Conservation (phyloP, 2,329 filamentous ascomycete genomes). For the Sporothrix luriei region DNA sequence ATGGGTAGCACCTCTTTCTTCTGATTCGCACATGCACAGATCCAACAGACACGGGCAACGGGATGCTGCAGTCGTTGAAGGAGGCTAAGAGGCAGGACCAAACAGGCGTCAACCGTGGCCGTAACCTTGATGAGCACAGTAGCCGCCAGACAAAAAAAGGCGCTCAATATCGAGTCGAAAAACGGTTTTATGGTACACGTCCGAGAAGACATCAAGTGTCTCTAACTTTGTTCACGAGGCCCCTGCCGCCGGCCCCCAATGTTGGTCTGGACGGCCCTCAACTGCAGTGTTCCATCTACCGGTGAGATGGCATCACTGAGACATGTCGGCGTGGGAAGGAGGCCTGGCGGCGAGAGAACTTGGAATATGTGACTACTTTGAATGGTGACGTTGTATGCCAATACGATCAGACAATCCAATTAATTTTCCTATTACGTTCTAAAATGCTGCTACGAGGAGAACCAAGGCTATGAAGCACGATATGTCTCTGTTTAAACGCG, state of each 20-base stretch:
- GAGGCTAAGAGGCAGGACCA: neutral
- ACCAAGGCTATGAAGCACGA: too few relatives aligned
- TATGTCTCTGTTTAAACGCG: too few relatives aligned
- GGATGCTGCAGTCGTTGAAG: constrained; percentile 17
- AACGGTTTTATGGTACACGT: neutral
- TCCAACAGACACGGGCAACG: constrained; percentile 1
- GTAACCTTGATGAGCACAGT: neutral
- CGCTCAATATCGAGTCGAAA: neutral
- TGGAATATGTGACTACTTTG: too few relatives aligned
- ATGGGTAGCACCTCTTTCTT: neutral
- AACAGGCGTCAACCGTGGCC: neutral
- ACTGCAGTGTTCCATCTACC: neutral
- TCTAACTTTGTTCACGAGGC: neutral
- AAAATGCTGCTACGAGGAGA: too few relatives aligned
- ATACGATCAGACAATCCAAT: too few relatives aligned
- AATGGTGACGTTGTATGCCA: too few relatives aligned
- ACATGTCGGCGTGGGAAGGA: neutral
- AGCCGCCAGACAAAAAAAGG: neutral
- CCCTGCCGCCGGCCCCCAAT: neutral
- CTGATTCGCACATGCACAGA: neutral
- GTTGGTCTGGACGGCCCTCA: neutral
- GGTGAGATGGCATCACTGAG: neutral
- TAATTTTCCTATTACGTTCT: too few relatives aligned
- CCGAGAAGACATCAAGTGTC: neutral
- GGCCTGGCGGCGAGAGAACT: too few relatives aligned